Conservation (phyloP, 305 asterid genomes). For the Ilex paraguariensis region DNA sequence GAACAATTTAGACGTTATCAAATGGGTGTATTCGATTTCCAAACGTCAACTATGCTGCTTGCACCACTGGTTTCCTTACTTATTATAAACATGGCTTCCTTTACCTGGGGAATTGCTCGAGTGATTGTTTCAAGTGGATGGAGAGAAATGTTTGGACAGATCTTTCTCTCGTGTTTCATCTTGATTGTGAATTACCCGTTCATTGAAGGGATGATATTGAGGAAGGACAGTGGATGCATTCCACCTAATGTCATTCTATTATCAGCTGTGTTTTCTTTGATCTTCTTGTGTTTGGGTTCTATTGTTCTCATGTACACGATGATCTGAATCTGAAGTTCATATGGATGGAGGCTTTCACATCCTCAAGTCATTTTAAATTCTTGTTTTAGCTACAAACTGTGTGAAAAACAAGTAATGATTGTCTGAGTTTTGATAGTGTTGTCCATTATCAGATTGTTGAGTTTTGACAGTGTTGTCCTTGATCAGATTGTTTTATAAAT, state of each 20-base stretch:
- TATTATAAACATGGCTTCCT: not conserved
- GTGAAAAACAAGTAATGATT: too few relatives aligned
- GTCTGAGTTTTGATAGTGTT: too few relatives aligned
- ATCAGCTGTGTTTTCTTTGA: constrained; percentile 1
- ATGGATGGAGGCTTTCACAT: too few relatives aligned
- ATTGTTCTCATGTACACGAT: not conserved
- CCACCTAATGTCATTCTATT: not conserved
- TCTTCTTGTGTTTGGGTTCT: not conserved
- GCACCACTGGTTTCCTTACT: not conserved
- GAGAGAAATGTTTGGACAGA: not conserved
- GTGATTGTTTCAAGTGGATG: not conserved
- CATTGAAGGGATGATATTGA: not conserved
- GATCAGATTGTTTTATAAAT: too few relatives aligned
- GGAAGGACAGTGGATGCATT: not conserved
- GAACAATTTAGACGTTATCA: not conserved
- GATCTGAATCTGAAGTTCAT: too few relatives aligned
- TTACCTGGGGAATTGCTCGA: not conserved
- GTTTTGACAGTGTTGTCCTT: too few relatives aligned
- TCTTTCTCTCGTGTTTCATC: not conserved
- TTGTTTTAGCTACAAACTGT: too few relatives aligned
- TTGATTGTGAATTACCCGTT: not conserved
- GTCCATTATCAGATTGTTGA: too few relatives aligned
- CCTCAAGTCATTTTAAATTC: too few relatives aligned
- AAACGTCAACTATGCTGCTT: not conserved
- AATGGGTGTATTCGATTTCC: not conserved